Conservation (phyloP, 257 asterid species). For the Ajuga chamaepitys region DNA sequence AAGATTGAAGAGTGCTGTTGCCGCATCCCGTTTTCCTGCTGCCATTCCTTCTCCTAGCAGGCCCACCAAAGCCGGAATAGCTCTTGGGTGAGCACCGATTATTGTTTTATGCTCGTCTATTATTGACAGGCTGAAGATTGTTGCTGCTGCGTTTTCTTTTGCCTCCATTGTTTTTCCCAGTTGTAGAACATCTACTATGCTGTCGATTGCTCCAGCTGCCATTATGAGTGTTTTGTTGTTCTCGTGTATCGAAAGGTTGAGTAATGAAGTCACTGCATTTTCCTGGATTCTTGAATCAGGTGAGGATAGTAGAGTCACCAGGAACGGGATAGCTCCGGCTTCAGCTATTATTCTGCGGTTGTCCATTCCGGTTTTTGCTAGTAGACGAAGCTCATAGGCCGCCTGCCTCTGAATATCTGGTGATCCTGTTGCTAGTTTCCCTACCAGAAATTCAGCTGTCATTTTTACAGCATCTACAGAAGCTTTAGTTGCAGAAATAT, state of each 20-base stretch:
- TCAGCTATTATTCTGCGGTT: conserved; percentile 76
- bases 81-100: conserved; percentile 55
- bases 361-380: conserved; percentile 89
- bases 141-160: conserved; percentile 83
- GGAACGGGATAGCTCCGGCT: conserved; percentile 83
- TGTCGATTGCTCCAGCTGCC: conserved; percentile 72
- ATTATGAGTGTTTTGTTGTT: conserved; percentile 68
- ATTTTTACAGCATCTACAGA: conserved; percentile 63
- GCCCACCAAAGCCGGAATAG: conserved; percentile 58
- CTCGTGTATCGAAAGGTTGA: conserved; percentile 73
- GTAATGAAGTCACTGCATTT: conserved; percentile 78
- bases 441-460: conserved; percentile 75
- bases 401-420: conserved; percentile 76
- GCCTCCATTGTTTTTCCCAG: conserved; percentile 67
- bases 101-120: conserved; percentile 51
- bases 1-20: conserved; percentile 74
- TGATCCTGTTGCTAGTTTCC: conserved; percentile 76
- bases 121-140: conserved; percentile 71
- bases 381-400: conserved; percentile 70
- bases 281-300: conserved; percentile 64
- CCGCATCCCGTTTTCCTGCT: conserved; percentile 78
- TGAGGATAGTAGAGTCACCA: conserved; percentile 46
- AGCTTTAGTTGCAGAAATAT: conserved; percentile 64
- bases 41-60: conserved; percentile 66
- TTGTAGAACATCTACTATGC: conserved; percentile 43